Evolutionary conservation across 1,139 yeast genomes (phyloP).

Genomic region (Magnusiomyces magnusii): DNA sequence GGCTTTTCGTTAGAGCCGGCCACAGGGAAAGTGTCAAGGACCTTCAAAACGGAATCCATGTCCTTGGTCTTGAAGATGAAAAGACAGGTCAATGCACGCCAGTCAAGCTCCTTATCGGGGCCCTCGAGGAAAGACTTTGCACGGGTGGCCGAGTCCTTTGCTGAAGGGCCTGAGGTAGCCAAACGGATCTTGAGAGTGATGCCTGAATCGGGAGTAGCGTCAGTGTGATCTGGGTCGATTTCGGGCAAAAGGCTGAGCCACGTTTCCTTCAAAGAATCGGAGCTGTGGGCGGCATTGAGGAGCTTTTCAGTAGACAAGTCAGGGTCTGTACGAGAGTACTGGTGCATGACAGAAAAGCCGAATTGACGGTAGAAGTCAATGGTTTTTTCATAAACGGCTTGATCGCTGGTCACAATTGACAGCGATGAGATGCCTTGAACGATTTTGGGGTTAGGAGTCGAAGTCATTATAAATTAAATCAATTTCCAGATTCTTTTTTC

Average conservation of each 20-base stretch:
- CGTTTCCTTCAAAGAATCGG: slow-evolving; percentile 23
- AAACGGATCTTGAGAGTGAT: slow-evolving; percentile 32
- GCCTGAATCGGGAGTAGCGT: slow-evolving; percentile 29
- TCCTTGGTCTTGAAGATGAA: slow-evolving; percentile 30
- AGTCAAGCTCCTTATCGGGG: slow-evolving; percentile 27
- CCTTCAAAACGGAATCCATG: slow-evolving; percentile 18
- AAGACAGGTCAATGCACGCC: slow-evolving; percentile 34
- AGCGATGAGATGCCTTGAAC: slow-evolving; percentile 38
- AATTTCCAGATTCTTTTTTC: neutral
- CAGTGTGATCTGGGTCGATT: slow-evolving; percentile 7
- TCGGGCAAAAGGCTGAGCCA: slow-evolving; percentile 27
- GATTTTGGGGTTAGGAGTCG: slow-evolving; percentile 9
- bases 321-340: slow-evolving; percentile 33
- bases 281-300: slow-evolving; percentile 25
- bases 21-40: slow-evolving; percentile 11
- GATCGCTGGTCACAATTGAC: slow-evolving; percentile 52
- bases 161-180: slow-evolving; percentile 23
- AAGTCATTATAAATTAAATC: neutral
- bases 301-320: slow-evolving; percentile 24
- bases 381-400: slow-evolving; percentile 39
- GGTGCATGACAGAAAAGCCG: slow-evolving; percentile 48
- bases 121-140: slow-evolving; percentile 20
- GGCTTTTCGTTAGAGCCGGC: slow-evolving; percentile 15
- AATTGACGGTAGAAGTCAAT: slow-evolving; percentile 47
- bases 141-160: slow-evolving; percentile 17